Conservation (phyloP, 1,284 basidiomycete genomes). For the Malassezia yamatoensis region DNA sequence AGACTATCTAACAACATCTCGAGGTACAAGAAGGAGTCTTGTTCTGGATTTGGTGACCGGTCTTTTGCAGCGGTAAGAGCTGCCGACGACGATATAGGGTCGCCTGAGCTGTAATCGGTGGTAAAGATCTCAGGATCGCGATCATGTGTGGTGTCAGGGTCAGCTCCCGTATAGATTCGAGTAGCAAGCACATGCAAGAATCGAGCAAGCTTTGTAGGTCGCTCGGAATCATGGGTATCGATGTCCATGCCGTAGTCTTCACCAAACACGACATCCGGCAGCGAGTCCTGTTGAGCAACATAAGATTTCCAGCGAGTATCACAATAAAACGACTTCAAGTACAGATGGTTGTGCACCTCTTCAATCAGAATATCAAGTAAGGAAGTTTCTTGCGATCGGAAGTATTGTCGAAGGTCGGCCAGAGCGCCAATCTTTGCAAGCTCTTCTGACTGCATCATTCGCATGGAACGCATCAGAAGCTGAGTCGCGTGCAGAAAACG, state of each 20-base stretch:
- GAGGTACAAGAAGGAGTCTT: constrained; percentile 85
- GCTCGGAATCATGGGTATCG: not conserved
- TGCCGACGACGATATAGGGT: not conserved
- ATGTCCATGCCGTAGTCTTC: constrained; percentile 17
- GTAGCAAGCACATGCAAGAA: constrained; percentile 6
- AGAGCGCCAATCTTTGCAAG: constrained; percentile 90
- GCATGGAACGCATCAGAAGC: constrained; percentile 75
- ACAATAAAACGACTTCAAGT: constrained; percentile 91
- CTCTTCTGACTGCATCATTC: constrained; percentile 80
- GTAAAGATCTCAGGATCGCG: not conserved
- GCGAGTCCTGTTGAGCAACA: constrained; percentile 61
- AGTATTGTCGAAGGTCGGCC: constrained; percentile 74
- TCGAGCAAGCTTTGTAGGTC: constrained; percentile 6
- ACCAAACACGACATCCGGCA: constrained; percentile 37
- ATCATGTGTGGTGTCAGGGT: not conserved
- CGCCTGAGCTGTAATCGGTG: too few relatives aligned
- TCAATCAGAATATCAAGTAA: constrained; percentile 71
- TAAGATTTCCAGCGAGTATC: constrained; percentile 84
- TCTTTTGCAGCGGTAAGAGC: not conserved
- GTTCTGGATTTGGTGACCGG: constrained; percentile 61
- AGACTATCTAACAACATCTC: constrained; percentile 87
- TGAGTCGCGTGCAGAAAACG: constrained; percentile 79
- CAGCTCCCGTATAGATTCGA: not conserved
- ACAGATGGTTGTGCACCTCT: constrained; percentile 93
- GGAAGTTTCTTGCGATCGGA: constrained; percentile 65